Evolutionary conservation across 2,329 filamentous ascomycete genomes (phyloP), one percentile per base, ranked within the genome.

Genomic region (Leptographium radiaticola): DNA sequence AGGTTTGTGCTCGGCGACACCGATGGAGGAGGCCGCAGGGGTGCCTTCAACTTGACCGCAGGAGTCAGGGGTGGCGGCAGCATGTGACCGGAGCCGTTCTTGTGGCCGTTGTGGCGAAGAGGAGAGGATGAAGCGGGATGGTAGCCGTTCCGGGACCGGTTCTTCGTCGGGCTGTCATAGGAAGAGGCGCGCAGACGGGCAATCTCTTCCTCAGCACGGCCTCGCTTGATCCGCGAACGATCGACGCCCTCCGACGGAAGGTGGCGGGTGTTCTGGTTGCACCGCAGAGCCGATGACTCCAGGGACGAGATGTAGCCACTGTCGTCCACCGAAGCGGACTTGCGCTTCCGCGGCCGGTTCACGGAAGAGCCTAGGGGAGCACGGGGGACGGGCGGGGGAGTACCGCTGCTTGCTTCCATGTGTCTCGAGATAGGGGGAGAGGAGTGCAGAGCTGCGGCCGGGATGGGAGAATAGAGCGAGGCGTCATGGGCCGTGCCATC

Each of bases 301-400:
- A 97, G 77, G 0, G 90, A 96, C 1, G 93, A 97, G 66, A 95
- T 95, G 68, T 97, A 98, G 43, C 93, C 93, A 65, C 91, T 97
- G 68, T 98, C 93, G 63, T 80, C 88, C 73, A 94, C 84, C 13
- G 86, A 84, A 34, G 80, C 79, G 62, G 86, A 81, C 67, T 89
- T 91, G 60, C 86, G 84, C 70, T 87, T 88, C 60, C 84, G 83
- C 42, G 82, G 79, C 51, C 81, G 81, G 51, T 74, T 71, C 45
- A 76, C 76, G n/a, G 86, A 86, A 10, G 59, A 60, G 0, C 51
- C 52, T 7, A 58, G 30, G 40, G 76, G 72, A 48, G 80, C 75
- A 54, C 78, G 76, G 42, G 77, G 76, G 50, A 78, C 75, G 30
- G 86, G 83, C 36, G 89, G 88, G 18, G 91, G 88, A 8, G 90